phyloP scores from a whole-genome alignment of 208 protist genomes.

The Sergeia podlipaevii region DNA sequence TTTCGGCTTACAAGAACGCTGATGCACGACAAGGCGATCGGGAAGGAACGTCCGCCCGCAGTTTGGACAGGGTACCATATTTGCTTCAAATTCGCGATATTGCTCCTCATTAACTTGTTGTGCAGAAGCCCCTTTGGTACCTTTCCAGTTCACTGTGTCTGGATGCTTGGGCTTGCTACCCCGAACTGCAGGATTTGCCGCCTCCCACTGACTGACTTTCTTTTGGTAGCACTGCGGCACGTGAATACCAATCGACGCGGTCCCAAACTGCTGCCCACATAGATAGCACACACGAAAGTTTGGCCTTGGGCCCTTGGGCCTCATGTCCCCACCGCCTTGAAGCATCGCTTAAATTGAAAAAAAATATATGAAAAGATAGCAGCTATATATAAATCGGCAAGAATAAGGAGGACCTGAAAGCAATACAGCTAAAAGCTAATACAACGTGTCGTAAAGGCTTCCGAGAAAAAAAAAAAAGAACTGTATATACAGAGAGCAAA shows the following conservation, averaged over 20 bases:
- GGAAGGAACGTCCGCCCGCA: slow-evolving; percentile 90
- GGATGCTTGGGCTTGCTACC: slow-evolving; percentile 74
- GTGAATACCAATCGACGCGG: slow-evolving; percentile 86
- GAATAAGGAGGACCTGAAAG: no score
- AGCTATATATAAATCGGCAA: no score
- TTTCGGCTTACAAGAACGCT: slow-evolving; percentile 71
- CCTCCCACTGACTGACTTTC: slow-evolving; percentile 80
- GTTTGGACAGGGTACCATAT: slow-evolving; percentile 78
- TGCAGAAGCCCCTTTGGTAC: slow-evolving; percentile 21
- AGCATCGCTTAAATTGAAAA: background rate
- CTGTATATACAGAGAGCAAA: no score
- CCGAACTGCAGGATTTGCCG: slow-evolving; percentile 42
- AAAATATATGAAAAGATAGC: background rate
- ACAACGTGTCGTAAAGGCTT: no score
- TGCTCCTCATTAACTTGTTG: slow-evolving; percentile 68
- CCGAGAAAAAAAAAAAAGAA: no score
- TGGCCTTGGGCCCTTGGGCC: slow-evolving; percentile 18
- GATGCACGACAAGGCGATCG: slow-evolving; percentile 86
- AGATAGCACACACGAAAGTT: slow-evolving; percentile 84
- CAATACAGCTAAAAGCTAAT: no score
- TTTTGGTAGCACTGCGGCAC: slow-evolving; percentile 89
- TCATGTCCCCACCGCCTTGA: background rate
- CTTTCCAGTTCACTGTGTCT: slow-evolving; percentile 71
- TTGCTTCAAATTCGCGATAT: slow-evolving; percentile 70
- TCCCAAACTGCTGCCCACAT: slow-evolving; percentile 88